Evolutionary conservation across 345 rosid genomes (phyloP).

Genomic region (Mercurialis annua): DNA sequence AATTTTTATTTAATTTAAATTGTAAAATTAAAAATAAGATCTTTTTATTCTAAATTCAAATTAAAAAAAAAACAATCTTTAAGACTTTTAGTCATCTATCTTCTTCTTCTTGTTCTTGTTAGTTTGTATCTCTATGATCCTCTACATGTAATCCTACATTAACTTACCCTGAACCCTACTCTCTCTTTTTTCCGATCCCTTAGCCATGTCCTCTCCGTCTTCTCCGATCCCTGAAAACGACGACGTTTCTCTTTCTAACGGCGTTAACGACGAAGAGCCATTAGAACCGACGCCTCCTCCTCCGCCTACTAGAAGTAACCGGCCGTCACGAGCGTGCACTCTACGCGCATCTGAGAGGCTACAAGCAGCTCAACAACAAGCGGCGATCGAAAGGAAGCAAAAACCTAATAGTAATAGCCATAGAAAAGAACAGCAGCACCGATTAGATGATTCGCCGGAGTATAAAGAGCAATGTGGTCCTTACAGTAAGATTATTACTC

Average conservation of each 20-base stretch:
- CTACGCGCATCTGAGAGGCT: constrained; percentile 77
- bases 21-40: not conserved
- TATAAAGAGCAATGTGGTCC: constrained; percentile 50
- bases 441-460: constrained; percentile 36
- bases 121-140: constrained; percentile 12
- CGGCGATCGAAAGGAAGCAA: constrained; percentile 53
- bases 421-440: constrained; percentile 47
- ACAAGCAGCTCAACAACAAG: constrained; percentile 52
- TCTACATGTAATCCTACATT: constrained; percentile 34
- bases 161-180: constrained; percentile 31
- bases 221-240: constrained; percentile 33
- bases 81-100: constrained; percentile 28
- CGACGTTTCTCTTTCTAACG: constrained; percentile 9
- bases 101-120: constrained; percentile 3
- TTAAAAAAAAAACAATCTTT: constrained; percentile 19
- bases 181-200: constrained; percentile 59
- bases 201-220: constrained; percentile 46
- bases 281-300: constrained; percentile 22
- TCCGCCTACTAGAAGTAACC: constrained; percentile 49
- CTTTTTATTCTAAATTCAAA: too few species aligned
- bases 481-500: constrained; percentile 64
- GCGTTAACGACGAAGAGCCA: constrained; percentile 9
- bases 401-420: too few species aligned
- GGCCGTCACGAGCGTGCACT: constrained; percentile 96
- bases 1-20: not conserved